These are phyloP conservation scores for Syncephalastrum sp. DNA, from an alignment of 371 early-diverging fungal species.

Conservation along the genomic window DNA sequence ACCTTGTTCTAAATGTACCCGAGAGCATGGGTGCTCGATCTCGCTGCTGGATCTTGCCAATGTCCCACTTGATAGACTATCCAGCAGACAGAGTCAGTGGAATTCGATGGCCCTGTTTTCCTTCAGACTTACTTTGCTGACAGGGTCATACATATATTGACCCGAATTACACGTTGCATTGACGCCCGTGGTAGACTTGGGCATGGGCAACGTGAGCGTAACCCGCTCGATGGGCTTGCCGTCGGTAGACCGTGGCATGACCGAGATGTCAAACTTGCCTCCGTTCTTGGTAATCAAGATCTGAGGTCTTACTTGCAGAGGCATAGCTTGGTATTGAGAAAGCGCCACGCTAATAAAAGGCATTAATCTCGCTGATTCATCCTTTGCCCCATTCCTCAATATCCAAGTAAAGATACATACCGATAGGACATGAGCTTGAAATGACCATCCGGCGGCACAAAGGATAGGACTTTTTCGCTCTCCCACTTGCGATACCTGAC, in stretches of 20 bases:
- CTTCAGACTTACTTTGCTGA: slow-evolving; percentile 51
- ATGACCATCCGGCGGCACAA: slow-evolving; percentile 93
- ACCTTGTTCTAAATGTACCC: slow-evolving; percentile 62
- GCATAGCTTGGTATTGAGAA: not conserved
- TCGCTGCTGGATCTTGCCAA: slow-evolving; percentile 60
- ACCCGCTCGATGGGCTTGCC: slow-evolving; percentile 71
- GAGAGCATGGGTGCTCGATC: slow-evolving; percentile 63
- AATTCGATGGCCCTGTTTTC: not conserved
- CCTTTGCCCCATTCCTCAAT: too few species aligned
- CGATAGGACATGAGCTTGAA: slow-evolving; percentile 87
- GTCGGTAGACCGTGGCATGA: slow-evolving; percentile 65
- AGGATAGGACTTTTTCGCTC: slow-evolving; percentile 76
- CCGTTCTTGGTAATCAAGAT: not conserved
- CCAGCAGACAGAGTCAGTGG: not conserved
- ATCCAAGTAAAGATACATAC: slow-evolving; percentile 22
- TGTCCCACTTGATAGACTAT: slow-evolving; percentile 64
- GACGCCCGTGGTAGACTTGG: slow-evolving; percentile 54
- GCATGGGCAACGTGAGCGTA: slow-evolving; percentile 61
- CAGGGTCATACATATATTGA: slow-evolving; percentile 75
- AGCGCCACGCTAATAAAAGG: slow-evolving; percentile 38
- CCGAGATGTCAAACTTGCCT: slow-evolving; percentile 64
- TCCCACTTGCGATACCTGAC: slow-evolving; percentile 72
- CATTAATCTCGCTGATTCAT: too few species aligned
- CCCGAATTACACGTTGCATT: slow-evolving; percentile 67
- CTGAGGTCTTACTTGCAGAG: not conserved